Conservation (phyloP, 768 basidiomycete genomes). For the Amanita muscaria region DNA sequence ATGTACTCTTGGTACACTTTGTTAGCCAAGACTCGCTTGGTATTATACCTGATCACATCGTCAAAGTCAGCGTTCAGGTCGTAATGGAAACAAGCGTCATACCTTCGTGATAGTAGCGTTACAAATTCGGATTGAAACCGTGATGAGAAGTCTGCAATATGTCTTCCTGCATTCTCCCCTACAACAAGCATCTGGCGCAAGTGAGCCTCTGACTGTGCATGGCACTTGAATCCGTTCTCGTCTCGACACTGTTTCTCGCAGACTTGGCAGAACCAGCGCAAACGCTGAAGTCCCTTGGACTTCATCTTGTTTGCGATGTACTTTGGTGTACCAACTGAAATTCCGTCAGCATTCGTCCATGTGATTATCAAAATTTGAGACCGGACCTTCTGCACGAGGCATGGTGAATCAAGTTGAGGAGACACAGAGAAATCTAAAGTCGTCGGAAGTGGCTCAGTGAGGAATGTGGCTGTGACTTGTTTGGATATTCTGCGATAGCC, state of each 20-base stretch:
- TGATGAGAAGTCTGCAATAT: conserved; percentile 83
- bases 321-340: conserved; percentile 77
- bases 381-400: conserved; percentile 80
- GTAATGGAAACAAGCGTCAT: conserved; percentile 19
- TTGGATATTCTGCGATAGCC: neutral
- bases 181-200: conserved; percentile 96
- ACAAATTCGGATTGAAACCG: conserved; percentile 93
- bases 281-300: conserved; percentile 89
- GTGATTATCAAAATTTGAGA: neutral
- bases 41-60: conserved; percentile 56
- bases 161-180: conserved; percentile 85
- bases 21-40: conserved; percentile 92
- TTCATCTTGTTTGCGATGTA: conserved; percentile 95
- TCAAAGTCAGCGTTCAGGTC: conserved; percentile 3
- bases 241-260: conserved; percentile 98
- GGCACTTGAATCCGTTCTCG: conserved; percentile 99
- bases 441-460: neutral
- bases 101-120: conserved; percentile 79
- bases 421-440: neutral
- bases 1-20: conserved; percentile 98
- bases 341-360: neutral
- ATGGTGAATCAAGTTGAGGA: conserved; percentile 29
- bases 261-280: conserved; percentile 98
- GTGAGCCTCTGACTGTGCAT: conserved; percentile 81
- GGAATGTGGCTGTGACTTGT: conserved; percentile 2